Conservation (phyloP, 108 stramenopile species). For the Conticribra guillardii region DNA sequence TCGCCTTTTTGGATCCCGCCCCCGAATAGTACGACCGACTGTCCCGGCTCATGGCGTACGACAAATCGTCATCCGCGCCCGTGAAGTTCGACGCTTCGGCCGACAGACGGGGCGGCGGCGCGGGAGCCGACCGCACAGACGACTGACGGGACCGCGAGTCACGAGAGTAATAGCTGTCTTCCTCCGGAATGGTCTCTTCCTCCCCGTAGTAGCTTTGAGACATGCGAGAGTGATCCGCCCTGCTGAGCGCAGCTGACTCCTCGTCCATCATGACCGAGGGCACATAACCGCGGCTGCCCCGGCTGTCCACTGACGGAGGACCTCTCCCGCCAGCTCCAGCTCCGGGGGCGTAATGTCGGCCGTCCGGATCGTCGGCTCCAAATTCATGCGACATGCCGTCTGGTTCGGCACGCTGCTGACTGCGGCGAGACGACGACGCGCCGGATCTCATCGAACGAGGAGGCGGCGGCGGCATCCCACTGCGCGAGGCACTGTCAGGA, state of each 20-base stretch:
- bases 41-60: slow-evolving; percentile 1
- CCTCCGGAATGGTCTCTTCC: slow-evolving; percentile 15
- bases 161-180: slow-evolving; percentile 36
- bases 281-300: slow-evolving; percentile 4
- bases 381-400: slow-evolving; percentile 32
- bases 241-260: not conserved
- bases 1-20: slow-evolving; percentile 29
- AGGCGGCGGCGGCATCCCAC: not conserved
- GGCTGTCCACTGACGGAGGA: not conserved
- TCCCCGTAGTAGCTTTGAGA: slow-evolving; percentile 26
- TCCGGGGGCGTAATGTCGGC: slow-evolving; percentile 41
- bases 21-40: not conserved
- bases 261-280: slow-evolving; percentile 11
- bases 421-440: not conserved
- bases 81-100: slow-evolving; percentile 21
- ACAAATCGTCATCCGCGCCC: slow-evolving; percentile 11
- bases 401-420: slow-evolving; percentile 17
- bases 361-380: slow-evolving; percentile 48
- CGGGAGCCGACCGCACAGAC: not conserved
- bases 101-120: slow-evolving; percentile 6
- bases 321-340: not conserved
- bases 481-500: slow-evolving; percentile 14
- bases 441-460: slow-evolving; percentile 6
- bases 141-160: slow-evolving; percentile 18
- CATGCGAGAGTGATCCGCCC: not conserved